Conservation (phyloP, 768 basidiomycete genomes). For the Amanita thiersii region DNA sequence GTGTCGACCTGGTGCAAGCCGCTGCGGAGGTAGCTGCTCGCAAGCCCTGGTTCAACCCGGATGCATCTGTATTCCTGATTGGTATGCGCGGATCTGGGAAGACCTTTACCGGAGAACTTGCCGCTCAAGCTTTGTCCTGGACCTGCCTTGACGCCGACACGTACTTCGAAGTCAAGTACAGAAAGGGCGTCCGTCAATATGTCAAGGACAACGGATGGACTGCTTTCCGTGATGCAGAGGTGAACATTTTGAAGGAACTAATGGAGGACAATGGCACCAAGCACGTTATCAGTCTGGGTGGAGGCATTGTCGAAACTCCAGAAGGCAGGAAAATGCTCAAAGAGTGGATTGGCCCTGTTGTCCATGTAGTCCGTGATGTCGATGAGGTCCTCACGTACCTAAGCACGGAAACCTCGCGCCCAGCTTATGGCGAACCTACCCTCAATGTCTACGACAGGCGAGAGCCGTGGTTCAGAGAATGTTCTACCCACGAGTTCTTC, state of each 20-base stretch:
- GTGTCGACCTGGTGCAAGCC: slow-evolving; percentile 58
- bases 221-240: slow-evolving; percentile 80
- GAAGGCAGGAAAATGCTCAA: slow-evolving; percentile 66
- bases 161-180: slow-evolving; percentile 59
- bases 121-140: slow-evolving; percentile 66
- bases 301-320: slow-evolving; percentile 87
- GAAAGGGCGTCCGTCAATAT: slow-evolving; percentile 60
- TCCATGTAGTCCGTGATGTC: slow-evolving; percentile 76
- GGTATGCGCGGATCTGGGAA: slow-evolving; percentile 99
- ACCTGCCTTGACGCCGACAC: slow-evolving; percentile 76
- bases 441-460: slow-evolving; percentile 79
- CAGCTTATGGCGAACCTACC: slow-evolving; percentile 84
- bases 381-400: slow-evolving; percentile 81
- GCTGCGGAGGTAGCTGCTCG: slow-evolving; percentile 35
- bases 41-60: slow-evolving; percentile 24
- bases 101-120: slow-evolving; percentile 77
- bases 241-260: slow-evolving; percentile 58
- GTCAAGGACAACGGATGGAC: slow-evolving; percentile 84
- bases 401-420: slow-evolving; percentile 64
- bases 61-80: slow-evolving; percentile 66
- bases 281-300: slow-evolving; percentile 86
- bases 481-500: slow-evolving; percentile 75
- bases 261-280: slow-evolving; percentile 45
- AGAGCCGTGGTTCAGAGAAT: slow-evolving; percentile 80
- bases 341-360: slow-evolving; percentile 70